Evolutionary conservation across 2,329 filamentous ascomycete species (phyloP).

Genomic region (Diplodia sapinea): DNA sequence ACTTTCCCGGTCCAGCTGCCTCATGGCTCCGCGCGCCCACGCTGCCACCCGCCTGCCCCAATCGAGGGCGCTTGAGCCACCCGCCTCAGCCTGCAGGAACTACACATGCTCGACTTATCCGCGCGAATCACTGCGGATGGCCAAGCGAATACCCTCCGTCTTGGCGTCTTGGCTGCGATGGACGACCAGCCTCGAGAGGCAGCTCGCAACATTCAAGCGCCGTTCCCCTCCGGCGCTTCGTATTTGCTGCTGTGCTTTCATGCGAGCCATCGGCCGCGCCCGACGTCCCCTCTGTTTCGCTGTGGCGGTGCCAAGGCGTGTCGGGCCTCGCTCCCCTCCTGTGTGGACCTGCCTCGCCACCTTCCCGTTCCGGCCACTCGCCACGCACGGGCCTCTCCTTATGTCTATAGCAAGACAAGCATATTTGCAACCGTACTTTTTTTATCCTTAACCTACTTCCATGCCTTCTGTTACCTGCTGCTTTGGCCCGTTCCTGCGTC

Average conservation of each 20-base stretch:
- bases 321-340: background rate
- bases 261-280: background rate
- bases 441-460: background rate
- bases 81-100: conserved; percentile 2
- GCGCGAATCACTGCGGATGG: conserved; percentile 11
- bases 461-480: conserved; percentile 12
- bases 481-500: conserved; percentile 18
- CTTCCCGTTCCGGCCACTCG: background rate
- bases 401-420: background rate
- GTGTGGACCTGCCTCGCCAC: background rate
- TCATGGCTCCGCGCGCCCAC: background rate
- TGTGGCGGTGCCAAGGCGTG: background rate
- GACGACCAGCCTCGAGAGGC: conserved; percentile 14
- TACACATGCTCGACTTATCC: conserved; percentile 1
- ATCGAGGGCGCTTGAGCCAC: conserved; percentile 2
- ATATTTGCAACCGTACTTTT: background rate
- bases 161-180: conserved; percentile 21
- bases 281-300: background rate
- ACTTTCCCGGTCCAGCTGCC: background rate
- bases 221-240: conserved; percentile 4
- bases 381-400: conserved; percentile 19
- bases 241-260: background rate
- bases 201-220: background rate
- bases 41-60: background rate
- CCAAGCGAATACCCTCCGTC: background rate